Conservation (phyloP, 1,284 basidiomycete genomes). For the Coniferiporia weirii region DNA sequence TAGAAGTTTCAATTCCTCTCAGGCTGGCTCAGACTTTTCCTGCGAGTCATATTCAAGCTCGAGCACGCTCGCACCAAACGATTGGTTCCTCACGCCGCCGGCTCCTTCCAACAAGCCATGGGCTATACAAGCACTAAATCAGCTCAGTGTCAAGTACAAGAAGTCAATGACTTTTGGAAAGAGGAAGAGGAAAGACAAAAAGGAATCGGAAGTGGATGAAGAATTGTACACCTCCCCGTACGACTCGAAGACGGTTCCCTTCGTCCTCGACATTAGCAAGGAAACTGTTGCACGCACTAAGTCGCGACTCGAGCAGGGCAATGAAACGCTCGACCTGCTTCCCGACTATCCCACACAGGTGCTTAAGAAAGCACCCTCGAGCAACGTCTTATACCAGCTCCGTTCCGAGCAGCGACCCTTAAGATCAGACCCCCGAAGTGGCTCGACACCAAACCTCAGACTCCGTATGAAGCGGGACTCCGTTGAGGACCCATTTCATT, state of each 20-base stretch:
- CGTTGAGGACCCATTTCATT: conserved; percentile 2
- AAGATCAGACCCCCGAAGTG: background rate
- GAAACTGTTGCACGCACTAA: background rate
- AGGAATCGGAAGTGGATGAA: background rate
- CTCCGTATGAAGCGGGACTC: conserved; percentile 4
- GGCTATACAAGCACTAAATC: conserved; percentile 7
- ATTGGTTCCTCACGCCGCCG: background rate
- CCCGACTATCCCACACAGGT: conserved; percentile 1
- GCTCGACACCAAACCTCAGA: conserved; percentile 5
- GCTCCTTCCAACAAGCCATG: conserved; percentile 8
- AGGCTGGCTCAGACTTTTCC: conserved; percentile 1
- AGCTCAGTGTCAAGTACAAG: conserved; percentile 9
- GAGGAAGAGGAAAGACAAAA: conserved; percentile 3
- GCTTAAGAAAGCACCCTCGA: conserved; percentile 1
- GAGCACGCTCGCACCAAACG: conserved; percentile 6
- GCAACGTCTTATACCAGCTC: background rate
- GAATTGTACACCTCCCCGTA: background rate
- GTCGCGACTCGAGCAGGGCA: background rate
- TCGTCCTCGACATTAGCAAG: conserved; percentile 4
- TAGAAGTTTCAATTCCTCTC: background rate
- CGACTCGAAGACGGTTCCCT: background rate
- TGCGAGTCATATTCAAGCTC: background rate
- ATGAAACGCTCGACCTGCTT: conserved; percentile 9
- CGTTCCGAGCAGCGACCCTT: background rate
- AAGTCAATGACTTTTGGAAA: conserved; percentile 4